These are phyloP conservation scores for Colletotrichum endophyticum DNA, from an alignment of 2,329 filamentous ascomycete species.

Conservation along the genomic window DNA sequence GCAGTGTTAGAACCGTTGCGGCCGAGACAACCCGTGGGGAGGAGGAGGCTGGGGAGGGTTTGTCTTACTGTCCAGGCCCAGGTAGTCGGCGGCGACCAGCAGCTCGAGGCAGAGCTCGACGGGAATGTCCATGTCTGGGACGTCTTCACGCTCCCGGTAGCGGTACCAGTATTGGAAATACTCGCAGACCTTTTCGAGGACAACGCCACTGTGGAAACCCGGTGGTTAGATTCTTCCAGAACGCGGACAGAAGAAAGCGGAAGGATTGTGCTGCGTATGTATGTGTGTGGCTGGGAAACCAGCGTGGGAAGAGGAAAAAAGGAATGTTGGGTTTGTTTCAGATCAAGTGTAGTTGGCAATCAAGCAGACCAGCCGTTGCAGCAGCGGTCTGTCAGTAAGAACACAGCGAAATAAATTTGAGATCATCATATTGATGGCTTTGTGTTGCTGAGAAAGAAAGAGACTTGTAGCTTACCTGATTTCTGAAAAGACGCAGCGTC, in stretches of 20 bases:
- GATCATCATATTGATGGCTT: constrained; percentile 21
- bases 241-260: not conserved
- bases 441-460: not conserved
- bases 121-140: constrained; percentile 82
- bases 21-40: not conserved
- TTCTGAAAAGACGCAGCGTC: constrained; percentile 71
- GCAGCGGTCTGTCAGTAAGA: constrained; percentile 51
- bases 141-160: constrained; percentile 71
- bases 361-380: constrained; percentile 48
- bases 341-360: constrained; percentile 69
- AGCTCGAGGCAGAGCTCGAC: constrained; percentile 80
- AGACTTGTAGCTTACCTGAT: constrained; percentile 65
- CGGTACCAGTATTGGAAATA: constrained; percentile 86
- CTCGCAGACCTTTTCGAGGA: constrained; percentile 82
- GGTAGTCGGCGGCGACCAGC: constrained; percentile 77
- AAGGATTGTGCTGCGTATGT: not conserved
- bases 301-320: not conserved
- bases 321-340: constrained; percentile 45
- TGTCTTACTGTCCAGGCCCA: constrained; percentile 68
- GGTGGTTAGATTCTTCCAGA: constrained; percentile 21
- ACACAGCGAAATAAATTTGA: constrained; percentile 41
- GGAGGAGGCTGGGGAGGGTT: not conserved
- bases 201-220: constrained; percentile 60
- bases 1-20: not conserved
- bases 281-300: constrained; percentile 5